These are phyloP conservation scores for Xanthoconium purpureum DNA, from an alignment of 768 basidiomycete genomes.

Conservation along the genomic window DNA sequence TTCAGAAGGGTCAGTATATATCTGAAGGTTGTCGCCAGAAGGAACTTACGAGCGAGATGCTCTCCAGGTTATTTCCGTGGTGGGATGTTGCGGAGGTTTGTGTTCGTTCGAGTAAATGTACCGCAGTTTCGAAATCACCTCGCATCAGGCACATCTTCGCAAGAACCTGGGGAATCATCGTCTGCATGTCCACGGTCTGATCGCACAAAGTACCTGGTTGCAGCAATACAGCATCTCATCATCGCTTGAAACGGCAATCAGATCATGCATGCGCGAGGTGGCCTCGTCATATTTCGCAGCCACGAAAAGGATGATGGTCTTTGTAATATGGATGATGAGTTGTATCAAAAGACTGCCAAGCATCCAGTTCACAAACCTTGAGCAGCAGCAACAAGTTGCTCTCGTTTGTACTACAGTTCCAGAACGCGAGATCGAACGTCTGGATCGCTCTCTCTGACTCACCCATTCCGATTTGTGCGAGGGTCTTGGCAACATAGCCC, in stretches of 20 bases:
- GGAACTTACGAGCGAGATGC: not conserved
- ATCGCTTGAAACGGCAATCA: not conserved
- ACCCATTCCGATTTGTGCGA: not conserved
- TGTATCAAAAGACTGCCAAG: not conserved
- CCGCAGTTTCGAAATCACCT: not conserved
- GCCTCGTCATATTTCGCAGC: not conserved
- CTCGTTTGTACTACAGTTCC: not conserved
- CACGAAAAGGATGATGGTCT: not conserved
- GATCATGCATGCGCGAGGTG: not conserved
- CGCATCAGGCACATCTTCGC: not conserved
- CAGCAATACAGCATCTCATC: not conserved
- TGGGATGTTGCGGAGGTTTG: not conserved
- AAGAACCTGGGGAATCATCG: slow-evolving; percentile 4
- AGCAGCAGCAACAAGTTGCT: not conserved
- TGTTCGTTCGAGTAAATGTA: not conserved
- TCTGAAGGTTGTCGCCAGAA: not conserved
- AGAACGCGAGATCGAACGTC: not conserved
- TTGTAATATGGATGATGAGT: not conserved
- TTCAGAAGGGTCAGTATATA: not conserved
- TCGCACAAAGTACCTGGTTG: slow-evolving; percentile 2
- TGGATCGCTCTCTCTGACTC: not conserved
- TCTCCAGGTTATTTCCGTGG: not conserved
- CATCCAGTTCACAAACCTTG: not conserved
- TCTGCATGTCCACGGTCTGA: not conserved
- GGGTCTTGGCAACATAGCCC: not conserved